phyloP scores from a whole-genome alignment of 768 basidiomycete genomes.

The Grammothele lineata region DNA sequence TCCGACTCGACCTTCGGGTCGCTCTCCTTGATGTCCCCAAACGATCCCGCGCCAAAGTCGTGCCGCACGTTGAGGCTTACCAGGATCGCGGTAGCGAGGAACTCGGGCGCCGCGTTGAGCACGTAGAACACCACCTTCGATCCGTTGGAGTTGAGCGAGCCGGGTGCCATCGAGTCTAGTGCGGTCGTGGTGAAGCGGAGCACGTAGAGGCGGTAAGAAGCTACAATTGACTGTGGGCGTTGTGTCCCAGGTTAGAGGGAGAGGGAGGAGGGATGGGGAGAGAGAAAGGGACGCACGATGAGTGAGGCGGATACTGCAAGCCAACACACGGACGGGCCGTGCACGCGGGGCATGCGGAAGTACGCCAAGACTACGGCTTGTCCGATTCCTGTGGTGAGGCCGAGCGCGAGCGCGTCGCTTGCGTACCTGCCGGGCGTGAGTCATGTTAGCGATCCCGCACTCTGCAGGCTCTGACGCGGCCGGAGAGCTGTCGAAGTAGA shows the following conservation, averaged over 20 bases:
- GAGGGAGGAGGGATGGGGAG: neutral
- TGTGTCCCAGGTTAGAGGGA: no score
- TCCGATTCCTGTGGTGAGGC: neutral
- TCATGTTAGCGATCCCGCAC: no score
- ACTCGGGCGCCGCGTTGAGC: conserved; percentile 16
- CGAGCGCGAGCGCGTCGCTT: conserved; percentile 2
- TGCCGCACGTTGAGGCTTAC: conserved; percentile 7
- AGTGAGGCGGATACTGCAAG: neutral
- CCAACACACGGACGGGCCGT: neutral
- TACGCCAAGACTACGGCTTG: neutral
- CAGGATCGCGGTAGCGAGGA: conserved; percentile 6
- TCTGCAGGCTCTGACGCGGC: no score
- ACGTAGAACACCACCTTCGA: conserved; percentile 14
- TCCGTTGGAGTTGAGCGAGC: conserved; percentile 8
- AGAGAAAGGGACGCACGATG: conserved; percentile 1
- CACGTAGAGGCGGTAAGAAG: conserved; percentile 9
- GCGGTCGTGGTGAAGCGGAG: conserved; percentile 11
- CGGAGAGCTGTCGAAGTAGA: no score
- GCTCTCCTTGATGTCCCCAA: neutral
- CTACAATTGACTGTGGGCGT: conserved; percentile 4
- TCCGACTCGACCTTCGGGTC: neutral
- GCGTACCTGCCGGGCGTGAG: conserved; percentile 3
- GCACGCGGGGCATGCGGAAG: conserved; percentile 5
- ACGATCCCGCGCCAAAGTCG: conserved; percentile 9
- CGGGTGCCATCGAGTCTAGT: conserved; percentile 5